phyloP scores from a whole-genome alignment of 2,329 filamentous ascomycete genomes.

The Apiospora sp. region DNA sequence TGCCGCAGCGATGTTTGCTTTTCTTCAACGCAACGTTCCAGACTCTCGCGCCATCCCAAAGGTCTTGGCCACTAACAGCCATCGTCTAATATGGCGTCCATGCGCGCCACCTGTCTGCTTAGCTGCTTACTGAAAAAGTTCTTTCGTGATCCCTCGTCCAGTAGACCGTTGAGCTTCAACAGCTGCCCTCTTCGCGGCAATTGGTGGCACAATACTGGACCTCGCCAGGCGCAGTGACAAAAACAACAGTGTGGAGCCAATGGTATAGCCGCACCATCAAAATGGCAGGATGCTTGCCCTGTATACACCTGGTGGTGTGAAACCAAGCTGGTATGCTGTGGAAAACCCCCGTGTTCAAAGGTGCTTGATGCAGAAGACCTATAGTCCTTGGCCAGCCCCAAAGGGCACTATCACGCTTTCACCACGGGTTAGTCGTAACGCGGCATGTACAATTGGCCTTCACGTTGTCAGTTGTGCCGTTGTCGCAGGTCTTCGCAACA shows the following conservation, averaged over 20 bases:
- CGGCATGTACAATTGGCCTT: not conserved
- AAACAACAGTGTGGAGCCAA: not conserved
- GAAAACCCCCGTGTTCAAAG: not conserved
- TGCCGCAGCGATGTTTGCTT: not conserved
- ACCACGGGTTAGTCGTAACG: not conserved
- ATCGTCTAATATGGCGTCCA: not conserved
- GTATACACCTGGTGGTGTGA: not conserved
- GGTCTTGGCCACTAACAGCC: not conserved
- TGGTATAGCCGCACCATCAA: not conserved
- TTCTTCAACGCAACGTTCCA: constrained; percentile 1
- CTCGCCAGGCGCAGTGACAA: not conserved
- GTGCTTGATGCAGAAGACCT: not conserved
- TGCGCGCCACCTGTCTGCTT: constrained; percentile 1
- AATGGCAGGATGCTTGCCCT: not conserved
- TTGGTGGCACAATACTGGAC: not conserved
- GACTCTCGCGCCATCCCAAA: not conserved
- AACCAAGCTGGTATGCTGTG: not conserved
- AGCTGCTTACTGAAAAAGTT: not conserved
- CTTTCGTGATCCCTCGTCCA: not conserved
- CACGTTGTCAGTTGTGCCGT: not conserved
- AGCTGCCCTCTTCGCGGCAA: not conserved
- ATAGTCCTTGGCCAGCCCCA: not conserved
- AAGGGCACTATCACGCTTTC: not conserved
- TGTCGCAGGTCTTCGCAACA: not conserved
- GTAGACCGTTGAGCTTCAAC: not conserved